These are phyloP conservation scores for Cicer bijugum DNA, from an alignment of 306 rosid genomes.

Conservation along the genomic window DNA sequence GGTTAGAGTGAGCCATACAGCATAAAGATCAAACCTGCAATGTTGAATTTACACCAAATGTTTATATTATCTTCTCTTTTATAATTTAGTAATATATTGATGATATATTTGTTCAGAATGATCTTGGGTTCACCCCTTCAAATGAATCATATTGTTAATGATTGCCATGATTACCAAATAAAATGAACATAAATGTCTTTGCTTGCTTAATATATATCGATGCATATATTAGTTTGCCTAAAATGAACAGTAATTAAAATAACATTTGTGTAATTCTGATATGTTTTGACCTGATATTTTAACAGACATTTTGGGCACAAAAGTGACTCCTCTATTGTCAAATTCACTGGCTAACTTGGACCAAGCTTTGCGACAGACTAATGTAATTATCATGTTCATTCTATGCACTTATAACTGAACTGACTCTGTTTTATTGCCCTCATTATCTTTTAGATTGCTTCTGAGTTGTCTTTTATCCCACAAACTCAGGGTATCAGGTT, in stretches of 20 bases:
- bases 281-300: conserved; percentile 26
- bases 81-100: too few relatives aligned
- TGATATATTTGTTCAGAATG: neutral
- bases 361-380: conserved; percentile 18
- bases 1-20: too few relatives aligned
- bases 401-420: neutral
- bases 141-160: neutral
- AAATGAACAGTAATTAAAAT: neutral
- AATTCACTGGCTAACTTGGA: conserved; percentile 12
- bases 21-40: conserved; percentile 13
- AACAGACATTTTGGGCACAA: conserved; percentile 17
- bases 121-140: neutral
- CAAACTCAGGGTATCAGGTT: conserved; percentile 20
- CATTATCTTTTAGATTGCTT: conserved; percentile 15
- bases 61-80: neutral
- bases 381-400: neutral
- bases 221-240: neutral
- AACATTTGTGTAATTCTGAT: conserved; percentile 26
- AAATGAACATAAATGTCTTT: conserved; percentile 1
- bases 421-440: neutral
- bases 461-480: neutral
- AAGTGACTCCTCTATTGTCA: conserved; percentile 7
- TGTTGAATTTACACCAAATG: conserved; percentile 1
- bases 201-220: neutral
- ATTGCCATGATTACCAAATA: conserved; percentile 16